phyloP scores from a whole-genome alignment of 2,329 filamentous ascomycete genomes.

The Phoma sp. region DNA sequence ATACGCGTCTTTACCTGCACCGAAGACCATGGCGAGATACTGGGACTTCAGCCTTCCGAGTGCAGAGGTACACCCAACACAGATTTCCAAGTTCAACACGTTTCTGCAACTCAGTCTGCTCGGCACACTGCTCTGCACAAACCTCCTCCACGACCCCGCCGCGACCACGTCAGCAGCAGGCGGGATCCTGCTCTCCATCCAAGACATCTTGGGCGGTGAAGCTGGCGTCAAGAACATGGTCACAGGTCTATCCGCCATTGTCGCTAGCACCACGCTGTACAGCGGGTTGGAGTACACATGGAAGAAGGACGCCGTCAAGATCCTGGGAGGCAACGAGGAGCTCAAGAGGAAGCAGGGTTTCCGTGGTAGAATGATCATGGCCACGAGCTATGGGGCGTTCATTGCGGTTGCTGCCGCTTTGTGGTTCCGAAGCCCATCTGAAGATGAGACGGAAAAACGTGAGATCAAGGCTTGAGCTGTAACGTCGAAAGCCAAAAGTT shows the following conservation, averaged over 20 bases:
- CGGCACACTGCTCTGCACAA: constrained; percentile 80
- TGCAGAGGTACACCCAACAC: constrained; percentile 82
- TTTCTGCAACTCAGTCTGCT: constrained; percentile 88
- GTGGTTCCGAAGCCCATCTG: constrained; percentile 25
- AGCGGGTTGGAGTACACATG: constrained; percentile 92
- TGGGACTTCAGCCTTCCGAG: constrained; percentile 96
- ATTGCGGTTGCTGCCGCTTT: constrained; percentile 49
- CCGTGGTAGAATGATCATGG: constrained; percentile 57
- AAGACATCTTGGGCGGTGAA: constrained; percentile 37
- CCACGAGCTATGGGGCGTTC: constrained; percentile 54
- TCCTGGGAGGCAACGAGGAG: constrained; percentile 63
- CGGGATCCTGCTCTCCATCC: constrained; percentile 31
- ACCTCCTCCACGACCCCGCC: constrained; percentile 67
- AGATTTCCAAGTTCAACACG: constrained; percentile 88
- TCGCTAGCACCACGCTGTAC: constrained; percentile 90
- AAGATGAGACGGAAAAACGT: constrained; percentile 19
- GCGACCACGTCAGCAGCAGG: constrained; percentile 58
- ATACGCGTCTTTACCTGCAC: constrained; percentile 90
- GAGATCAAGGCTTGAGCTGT: not conserved
- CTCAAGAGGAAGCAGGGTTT: constrained; percentile 57
- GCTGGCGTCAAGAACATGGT: constrained; percentile 46
- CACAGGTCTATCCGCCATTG: constrained; percentile 69
- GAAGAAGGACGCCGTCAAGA: constrained; percentile 89
- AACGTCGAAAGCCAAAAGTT: not conserved
- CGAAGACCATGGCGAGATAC: constrained; percentile 90